Base-by-base conservation (phyloP, 2,329 filamentous ascomycete species). In the Xylariaceae sp. region DNA sequence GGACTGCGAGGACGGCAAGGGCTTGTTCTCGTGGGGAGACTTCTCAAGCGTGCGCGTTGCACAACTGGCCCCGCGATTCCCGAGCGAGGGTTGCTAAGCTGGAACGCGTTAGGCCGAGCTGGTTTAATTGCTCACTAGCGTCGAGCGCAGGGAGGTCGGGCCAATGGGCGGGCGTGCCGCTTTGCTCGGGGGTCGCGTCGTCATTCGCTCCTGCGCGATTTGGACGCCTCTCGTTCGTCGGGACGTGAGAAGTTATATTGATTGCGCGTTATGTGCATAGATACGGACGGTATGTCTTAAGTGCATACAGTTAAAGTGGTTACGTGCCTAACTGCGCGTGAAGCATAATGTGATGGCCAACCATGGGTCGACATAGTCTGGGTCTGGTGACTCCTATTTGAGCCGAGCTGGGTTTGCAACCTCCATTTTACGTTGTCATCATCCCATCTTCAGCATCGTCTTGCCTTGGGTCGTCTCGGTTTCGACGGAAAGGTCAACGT, bases 111-210 rank as follows among this genome's bases (percentile, higher is more conserved):
- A 42, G 37, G 9, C 9, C 37, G 37, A 42, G 23, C 23, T 30
- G 23, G 23, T 30, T 30, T 42, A 42, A 13, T 9, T 42, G 11
- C 37, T 13, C 37, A 42, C 37, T 42, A 42, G 37, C 23, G 23
- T 4, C 23, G 23, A 30, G 23, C 37, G 30, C 47, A 54, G 44
- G 57, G 48, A 30, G 51, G 53, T 56, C 45, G 45, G 45, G 58
- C 68, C 67, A 69, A 69, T 68, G 47, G 65, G 64, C 63, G 62
- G 53, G 35, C 39, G 37, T 66, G 60, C 62, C 61, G 66, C 66
- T 66, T 65, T 60, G 66, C n/a, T 10, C 61, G 53, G 58, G 61
- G 64, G 57, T 18, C 66, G 67, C 57, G 63, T 56, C 47, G 39
- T 10, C 37, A 30, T 30, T 30, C 23, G 23, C 61, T 66, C 64